A percentile compares a stretch with the other conserved stretches of the same genome.
Conservation (phyloP, 176 grass and related monocot genomes). For the Sorghum bicolor region Sorghum_bicolor_NCBIv3 NC_012876.2:59991501-59992000, state of each 20-base stretch:
- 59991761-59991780: slow-evolving; percentile 14
- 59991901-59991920: background rate
- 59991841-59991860: background rate
- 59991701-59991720: background rate
- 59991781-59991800: background rate
- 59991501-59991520: background rate
- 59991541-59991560: background rate
- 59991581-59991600: background rate
- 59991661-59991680: slow-evolving; percentile 31
- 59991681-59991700: slow-evolving; percentile 7
- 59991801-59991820: background rate
- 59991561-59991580: background rate
- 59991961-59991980: background rate
- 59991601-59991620: background rate
- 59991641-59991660: background rate
- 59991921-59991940: slow-evolving; percentile 14
- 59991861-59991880: slow-evolving; percentile 24
- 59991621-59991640: background rate
- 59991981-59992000: background rate
- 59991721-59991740: background rate
- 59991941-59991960: slow-evolving; percentile 19
- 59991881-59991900: background rate
- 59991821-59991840: background rate
- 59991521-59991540: background rate
- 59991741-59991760: background rate